phyloP scores from a whole-genome alignment of 2,329 filamentous ascomycete species.

The Neoarthrinium moseri region DNA sequence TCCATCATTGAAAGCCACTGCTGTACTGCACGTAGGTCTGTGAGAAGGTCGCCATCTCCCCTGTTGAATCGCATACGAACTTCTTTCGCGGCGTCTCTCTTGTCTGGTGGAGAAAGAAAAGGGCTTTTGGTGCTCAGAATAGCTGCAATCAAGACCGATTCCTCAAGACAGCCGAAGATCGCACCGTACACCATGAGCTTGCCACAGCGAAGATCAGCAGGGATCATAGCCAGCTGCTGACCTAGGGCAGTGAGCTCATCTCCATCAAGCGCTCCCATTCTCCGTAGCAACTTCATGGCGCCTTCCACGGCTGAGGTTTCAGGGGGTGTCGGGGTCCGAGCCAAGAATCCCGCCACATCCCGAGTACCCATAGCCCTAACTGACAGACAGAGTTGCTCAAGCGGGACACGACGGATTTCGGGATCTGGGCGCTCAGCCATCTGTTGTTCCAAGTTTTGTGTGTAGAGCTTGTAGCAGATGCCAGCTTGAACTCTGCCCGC shows the following conservation, averaged over 20 bases:
- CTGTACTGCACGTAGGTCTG: constrained; percentile 81
- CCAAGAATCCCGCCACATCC: constrained; percentile 79
- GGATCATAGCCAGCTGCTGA: constrained; percentile 91
- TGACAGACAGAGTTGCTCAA: constrained; percentile 92
- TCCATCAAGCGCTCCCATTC: constrained; percentile 87
- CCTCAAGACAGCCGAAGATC: constrained; percentile 88
- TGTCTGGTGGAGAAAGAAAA: constrained; percentile 81
- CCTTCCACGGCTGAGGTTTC: constrained; percentile 82
- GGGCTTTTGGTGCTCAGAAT: constrained; percentile 89
- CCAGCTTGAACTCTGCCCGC: constrained; percentile 91
- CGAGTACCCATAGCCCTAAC: constrained; percentile 92
- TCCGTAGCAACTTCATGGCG: constrained; percentile 72
- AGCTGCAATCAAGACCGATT: constrained; percentile 83
- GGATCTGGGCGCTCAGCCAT: constrained; percentile 90
- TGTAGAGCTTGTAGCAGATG: constrained; percentile 94
- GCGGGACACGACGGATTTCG: constrained; percentile 86
- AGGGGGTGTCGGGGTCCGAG: constrained; percentile 84
- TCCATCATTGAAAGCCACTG: constrained; percentile 71
- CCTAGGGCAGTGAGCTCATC: constrained; percentile 87
- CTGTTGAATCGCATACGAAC: constrained; percentile 72
- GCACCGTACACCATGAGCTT: constrained; percentile 96
- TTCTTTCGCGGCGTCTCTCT: constrained; percentile 76
- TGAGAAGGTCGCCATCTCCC: constrained; percentile 83
- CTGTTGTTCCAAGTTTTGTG: constrained; percentile 76
- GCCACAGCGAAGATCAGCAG: constrained; percentile 85